These are phyloP conservation scores for Syzygium malaccense DNA, from an alignment of 441 rosid genomes.

Conservation along the genomic window DNA sequence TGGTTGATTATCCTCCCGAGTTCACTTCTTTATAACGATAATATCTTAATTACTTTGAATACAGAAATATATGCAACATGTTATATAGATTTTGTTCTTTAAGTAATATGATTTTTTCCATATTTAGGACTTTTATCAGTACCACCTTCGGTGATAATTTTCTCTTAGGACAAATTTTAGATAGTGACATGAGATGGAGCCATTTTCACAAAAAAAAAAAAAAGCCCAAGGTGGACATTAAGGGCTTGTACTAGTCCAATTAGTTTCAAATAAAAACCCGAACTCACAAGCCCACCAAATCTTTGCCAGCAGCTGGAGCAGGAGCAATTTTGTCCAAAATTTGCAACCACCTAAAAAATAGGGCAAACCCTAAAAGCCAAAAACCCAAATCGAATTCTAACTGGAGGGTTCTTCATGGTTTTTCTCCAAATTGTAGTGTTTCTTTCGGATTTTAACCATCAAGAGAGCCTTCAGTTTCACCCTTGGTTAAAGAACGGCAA, in stretches of 20 bases:
- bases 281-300: background rate
- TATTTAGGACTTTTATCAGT: background rate
- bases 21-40: background rate
- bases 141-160: background rate
- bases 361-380: background rate
- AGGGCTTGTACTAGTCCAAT: background rate
- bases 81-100: background rate
- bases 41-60: background rate
- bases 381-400: background rate
- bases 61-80: background rate
- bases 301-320: background rate
- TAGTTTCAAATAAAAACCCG: background rate
- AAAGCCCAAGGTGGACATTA: fast-evolving
- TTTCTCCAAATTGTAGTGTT: background rate
- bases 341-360: background rate
- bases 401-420: background rate
- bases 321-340: background rate
- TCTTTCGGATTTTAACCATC: background rate
- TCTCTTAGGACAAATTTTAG: background rate
- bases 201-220: background rate
- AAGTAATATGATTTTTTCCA: background rate
- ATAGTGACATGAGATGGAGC: background rate
- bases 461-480: background rate
- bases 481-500: background rate
- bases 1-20: background rate